A percentile compares a stretch with the other conserved stretches of the same genome.
These are phyloP conservation scores for Prunus padus DNA, from an alignment of 306 rosid species.

Conservation along the genomic window DNA sequence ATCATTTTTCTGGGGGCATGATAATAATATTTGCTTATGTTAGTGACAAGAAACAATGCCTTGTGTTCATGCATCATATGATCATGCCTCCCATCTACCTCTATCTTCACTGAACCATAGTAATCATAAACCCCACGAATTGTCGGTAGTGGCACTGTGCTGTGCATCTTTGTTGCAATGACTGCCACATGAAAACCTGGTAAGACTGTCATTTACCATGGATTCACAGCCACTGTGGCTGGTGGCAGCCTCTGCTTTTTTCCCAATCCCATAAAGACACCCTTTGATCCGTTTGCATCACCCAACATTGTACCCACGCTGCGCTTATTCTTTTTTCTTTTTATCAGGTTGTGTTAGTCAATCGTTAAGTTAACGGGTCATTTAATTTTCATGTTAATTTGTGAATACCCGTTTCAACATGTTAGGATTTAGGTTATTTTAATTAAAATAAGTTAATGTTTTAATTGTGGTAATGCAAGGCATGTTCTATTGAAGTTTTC, in stretches of 20 bases:
- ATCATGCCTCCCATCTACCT: background rate
- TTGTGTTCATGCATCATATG: background rate
- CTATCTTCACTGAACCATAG: background rate
- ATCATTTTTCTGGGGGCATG: background rate
- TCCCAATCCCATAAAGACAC: background rate
- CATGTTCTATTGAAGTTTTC: no score
- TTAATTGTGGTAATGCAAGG: no score
- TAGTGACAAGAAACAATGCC: background rate
- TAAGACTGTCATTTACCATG: no score
- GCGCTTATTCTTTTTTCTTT: no score
- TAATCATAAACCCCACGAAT: background rate
- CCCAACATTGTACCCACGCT: background rate
- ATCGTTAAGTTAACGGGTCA: no score
- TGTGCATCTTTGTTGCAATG: background rate
- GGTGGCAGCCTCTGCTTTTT: background rate
- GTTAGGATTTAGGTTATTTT: no score
- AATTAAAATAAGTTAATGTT: no score
- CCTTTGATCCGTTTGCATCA: background rate
- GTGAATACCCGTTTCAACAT: no score
- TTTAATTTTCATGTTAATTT: no score
- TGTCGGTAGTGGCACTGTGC: background rate
- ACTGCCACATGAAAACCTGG: background rate
- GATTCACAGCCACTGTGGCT: background rate
- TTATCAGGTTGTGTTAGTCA: no score
- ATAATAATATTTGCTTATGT: background rate